Conservation (phyloP, 2,329 filamentous ascomycete genomes). For the Fusarium udum region DNA sequence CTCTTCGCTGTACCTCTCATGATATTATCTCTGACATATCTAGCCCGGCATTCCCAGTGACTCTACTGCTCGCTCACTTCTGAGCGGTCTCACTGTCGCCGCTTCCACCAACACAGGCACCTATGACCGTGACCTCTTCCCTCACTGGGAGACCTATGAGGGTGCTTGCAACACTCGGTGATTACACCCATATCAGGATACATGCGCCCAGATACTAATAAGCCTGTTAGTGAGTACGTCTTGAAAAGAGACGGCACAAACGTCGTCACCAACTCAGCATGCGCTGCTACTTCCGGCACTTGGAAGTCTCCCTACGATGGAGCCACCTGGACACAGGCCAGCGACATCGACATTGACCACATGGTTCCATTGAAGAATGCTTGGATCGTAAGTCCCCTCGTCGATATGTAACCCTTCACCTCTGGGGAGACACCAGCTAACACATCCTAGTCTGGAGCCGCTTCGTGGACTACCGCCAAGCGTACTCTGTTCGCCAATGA, state of each 20-base stretch:
- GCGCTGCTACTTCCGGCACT: constrained; percentile 69
- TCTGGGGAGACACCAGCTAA: constrained; percentile 4
- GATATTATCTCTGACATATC: not conserved
- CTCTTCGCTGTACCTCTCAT: not conserved
- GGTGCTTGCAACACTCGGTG: constrained; percentile 75
- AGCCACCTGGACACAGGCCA: constrained; percentile 71
- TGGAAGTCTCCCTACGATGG: constrained; percentile 82
- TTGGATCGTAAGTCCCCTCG: constrained; percentile 67
- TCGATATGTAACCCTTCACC: not conserved
- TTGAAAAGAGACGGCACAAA: constrained; percentile 70
- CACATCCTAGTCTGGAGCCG: constrained; percentile 69
- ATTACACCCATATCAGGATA: not conserved
- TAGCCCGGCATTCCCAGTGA: constrained; percentile 70
- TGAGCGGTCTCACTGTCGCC: constrained; percentile 67
- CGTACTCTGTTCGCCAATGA: constrained; percentile 81
- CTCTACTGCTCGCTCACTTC: constrained; percentile 64
- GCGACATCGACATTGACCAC: constrained; percentile 84
- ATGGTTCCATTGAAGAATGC: constrained; percentile 83
- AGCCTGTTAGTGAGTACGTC: constrained; percentile 5
- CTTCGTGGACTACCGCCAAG: constrained; percentile 73
- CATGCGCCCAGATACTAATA: constrained; percentile 7
- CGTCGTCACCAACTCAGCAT: constrained; percentile 68
- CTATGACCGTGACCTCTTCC: constrained; percentile 75
- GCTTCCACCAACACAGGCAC: constrained; percentile 61
- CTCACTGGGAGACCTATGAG: constrained; percentile 73